phyloP scores from a whole-genome alignment of 352 stramenopile genomes.

The Globisporangium paddicum region DNA sequence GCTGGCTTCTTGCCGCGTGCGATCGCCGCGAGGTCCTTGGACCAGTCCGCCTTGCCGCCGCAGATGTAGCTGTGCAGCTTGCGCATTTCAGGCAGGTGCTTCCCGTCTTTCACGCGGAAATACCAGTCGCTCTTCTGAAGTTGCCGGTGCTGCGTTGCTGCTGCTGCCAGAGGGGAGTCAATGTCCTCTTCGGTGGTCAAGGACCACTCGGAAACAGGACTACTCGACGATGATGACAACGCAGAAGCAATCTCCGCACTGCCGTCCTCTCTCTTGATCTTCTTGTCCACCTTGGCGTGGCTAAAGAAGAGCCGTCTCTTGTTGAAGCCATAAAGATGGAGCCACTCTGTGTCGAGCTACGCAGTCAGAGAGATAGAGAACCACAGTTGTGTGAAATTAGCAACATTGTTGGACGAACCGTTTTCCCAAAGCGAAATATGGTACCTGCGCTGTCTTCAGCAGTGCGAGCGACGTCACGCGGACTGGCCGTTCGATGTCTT shows the following conservation, averaged over 20 bases:
- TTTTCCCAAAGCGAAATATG: neutral
- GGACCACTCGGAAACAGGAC: conserved; percentile 47
- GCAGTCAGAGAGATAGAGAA: neutral
- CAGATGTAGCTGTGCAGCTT: conserved; percentile 58
- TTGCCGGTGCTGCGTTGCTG: conserved; percentile 14
- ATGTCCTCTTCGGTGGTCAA: conserved; percentile 39
- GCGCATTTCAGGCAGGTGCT: conserved; percentile 52
- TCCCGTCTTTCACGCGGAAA: conserved; percentile 31
- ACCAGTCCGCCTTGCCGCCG: conserved; percentile 58
- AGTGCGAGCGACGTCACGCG: conserved; percentile 67
- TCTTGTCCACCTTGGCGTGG: conserved; percentile 16
- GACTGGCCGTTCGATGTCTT: conserved; percentile 59
- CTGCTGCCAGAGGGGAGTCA: conserved; percentile 10
- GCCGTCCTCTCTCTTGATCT: conserved; percentile 6
- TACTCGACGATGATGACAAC: conserved; percentile 27
- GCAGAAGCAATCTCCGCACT: neutral
- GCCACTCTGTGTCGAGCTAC: conserved; percentile 62
- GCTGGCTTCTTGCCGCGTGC: neutral
- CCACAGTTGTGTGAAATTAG: neutral
- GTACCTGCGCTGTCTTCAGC: conserved; percentile 59
- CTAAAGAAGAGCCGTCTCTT: conserved; percentile 65
- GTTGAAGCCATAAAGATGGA: conserved; percentile 55
- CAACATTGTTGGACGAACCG: neutral
- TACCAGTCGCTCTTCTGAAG: conserved; percentile 43
- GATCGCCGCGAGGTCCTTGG: conserved; percentile 24